Conservation (phyloP, 306 rosid genomes). For the Cicer chorassanicum region DNA sequence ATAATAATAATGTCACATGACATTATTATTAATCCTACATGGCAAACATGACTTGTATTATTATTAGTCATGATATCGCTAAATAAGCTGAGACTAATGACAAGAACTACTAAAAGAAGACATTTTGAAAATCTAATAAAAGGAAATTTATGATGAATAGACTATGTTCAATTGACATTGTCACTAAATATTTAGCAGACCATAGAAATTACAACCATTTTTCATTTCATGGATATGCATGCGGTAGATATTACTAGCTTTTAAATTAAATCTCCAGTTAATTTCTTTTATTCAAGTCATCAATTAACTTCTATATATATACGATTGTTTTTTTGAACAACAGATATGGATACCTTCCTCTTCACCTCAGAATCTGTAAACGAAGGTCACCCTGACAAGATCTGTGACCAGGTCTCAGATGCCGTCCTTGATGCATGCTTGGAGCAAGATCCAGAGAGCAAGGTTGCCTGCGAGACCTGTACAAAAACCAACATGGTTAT, state of each 20-base stretch:
- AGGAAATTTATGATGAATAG: too few relatives aligned
- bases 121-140: too few relatives aligned
- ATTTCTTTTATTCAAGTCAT: background rate
- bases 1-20: too few relatives aligned
- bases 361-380: slow-evolving; percentile 87
- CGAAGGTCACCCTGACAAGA: slow-evolving; percentile 86
- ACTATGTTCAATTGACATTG: too few relatives aligned
- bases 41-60: too few relatives aligned
- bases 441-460: slow-evolving; percentile 76
- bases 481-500: slow-evolving; percentile 91
- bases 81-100: too few relatives aligned
- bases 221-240: background rate
- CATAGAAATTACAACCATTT: background rate
- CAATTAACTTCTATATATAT: slow-evolving; percentile 9
- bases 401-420: slow-evolving; percentile 83
- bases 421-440: slow-evolving; percentile 82
- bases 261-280: background rate
- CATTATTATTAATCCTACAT: too few relatives aligned
- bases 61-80: too few relatives aligned
- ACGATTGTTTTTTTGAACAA: slow-evolving; percentile 19
- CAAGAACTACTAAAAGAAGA: too few relatives aligned
- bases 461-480: slow-evolving; percentile 88
- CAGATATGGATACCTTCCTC: slow-evolving; percentile 74
- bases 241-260: background rate
- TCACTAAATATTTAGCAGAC: background rate